Base-by-base conservation (phyloP, 169 alveolate species). In the Plasmodium fragile region DNA sequence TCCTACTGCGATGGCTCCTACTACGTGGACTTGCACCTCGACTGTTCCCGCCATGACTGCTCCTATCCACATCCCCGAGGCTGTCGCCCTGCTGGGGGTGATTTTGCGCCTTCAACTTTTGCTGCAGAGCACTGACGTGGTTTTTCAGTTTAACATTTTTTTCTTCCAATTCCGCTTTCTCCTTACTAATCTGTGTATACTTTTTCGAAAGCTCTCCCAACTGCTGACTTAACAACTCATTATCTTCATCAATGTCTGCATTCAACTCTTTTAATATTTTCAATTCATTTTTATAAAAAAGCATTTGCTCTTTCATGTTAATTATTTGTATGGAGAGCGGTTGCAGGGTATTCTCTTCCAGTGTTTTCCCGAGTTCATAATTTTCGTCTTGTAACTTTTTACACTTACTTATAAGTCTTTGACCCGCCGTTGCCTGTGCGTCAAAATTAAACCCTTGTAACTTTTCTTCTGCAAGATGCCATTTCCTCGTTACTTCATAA, bases 391-490 rank as follows among this genome's bases (percentile, higher is more conserved):
- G 97, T 34, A 95, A 80, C 10, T 95, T 91, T 79, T 83, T 93
- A 55, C 97, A 95, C 55, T 95, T 95, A 28, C 80, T 95, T 39
- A 95, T 93, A 2, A 95, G 92, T 41, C 97, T 94, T 93, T 93
- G 97, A 32, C 97, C 97, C 16, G 94, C 92, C n/a, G 92, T 95
- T 93, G 96, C 92, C 72, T 95, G 95, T 10, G 95, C 95, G 70
- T 92, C 92, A 73, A 93, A 95, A 41, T 84, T 94, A 82, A 84
- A 93, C 36, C 96, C 97, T 36, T 91, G 90, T 71, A 93, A 82
- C 39, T 82, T 85, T 28, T 95, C 97, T 80, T 93, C 94, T 11
- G 97, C 93, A 30, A 81, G 45, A 49, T 82, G 81, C 41, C 95
- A 73, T 32, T 78, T 84, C 71, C 87, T 92, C 13, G 93, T 96